Percentiles rank a stretch among this genome's conserved stretches.
phyloP scores from a whole-genome alignment of 2,329 filamentous ascomycete genomes.

The Aspergillaceae sp. region DNA sequence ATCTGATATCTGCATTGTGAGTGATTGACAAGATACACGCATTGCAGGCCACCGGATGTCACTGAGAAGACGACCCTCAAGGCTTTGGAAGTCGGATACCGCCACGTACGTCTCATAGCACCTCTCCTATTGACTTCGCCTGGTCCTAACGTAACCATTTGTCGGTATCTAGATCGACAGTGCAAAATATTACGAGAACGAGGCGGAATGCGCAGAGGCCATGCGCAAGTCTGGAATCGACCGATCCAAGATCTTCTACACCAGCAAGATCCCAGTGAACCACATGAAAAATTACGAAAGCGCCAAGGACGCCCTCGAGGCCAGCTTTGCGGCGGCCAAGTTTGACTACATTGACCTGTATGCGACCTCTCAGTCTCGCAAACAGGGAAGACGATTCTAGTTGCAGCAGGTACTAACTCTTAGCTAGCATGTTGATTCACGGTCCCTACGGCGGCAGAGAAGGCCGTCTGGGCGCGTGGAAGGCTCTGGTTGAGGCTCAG shows the following conservation, averaged over 20 bases:
- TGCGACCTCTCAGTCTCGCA: slow-evolving; percentile 13
- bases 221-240: slow-evolving; percentile 45
- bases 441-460: slow-evolving; percentile 32
- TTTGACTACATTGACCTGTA: slow-evolving; percentile 60
- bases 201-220: slow-evolving; percentile 46
- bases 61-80: slow-evolving; percentile 52
- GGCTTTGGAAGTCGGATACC: slow-evolving; percentile 48
- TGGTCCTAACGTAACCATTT: background rate
- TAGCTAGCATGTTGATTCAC: slow-evolving; percentile 29
- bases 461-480: slow-evolving; percentile 32
- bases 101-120: slow-evolving; percentile 40
- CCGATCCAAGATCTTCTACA: slow-evolving; percentile 53
- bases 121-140: background rate
- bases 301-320: slow-evolving; percentile 55
- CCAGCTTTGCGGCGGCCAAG: slow-evolving; percentile 53
- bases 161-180: slow-evolving; percentile 44
- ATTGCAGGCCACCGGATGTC: slow-evolving; percentile 43
- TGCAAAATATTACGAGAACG: slow-evolving; percentile 51
- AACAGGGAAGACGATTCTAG: background rate
- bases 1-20: background rate
- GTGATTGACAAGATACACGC: background rate
- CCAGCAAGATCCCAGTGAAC: slow-evolving; percentile 49
- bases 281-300: slow-evolving; percentile 53
- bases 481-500: slow-evolving; percentile 33
- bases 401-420: slow-evolving; percentile 2